These are phyloP conservation scores for Ophiostoma quercus DNA, from an alignment of 2,329 filamentous ascomycete species.

Conservation along the genomic window DNA sequence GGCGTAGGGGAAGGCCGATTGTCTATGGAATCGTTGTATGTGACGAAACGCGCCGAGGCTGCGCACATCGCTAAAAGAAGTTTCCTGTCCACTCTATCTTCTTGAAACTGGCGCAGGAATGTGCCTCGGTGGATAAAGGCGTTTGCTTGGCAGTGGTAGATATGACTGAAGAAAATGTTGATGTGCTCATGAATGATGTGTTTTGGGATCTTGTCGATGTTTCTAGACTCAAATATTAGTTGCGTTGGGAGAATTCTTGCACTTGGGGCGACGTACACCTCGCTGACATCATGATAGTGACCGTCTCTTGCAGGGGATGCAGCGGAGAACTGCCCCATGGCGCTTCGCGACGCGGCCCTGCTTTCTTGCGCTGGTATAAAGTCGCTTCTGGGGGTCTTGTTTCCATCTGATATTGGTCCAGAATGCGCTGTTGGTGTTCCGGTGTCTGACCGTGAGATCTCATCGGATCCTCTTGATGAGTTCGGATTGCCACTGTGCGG, in stretches of 20 bases:
- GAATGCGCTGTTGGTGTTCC: neutral
- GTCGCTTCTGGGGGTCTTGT: neutral
- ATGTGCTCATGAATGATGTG: neutral
- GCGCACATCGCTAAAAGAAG: neutral
- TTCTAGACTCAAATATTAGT: neutral
- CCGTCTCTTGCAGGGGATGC: neutral
- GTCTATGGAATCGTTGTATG: neutral
- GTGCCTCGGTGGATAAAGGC: neutral
- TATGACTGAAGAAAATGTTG: neutral
- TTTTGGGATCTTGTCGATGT: neutral
- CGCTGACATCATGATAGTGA: neutral
- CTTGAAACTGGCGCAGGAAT: neutral
- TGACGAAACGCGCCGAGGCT: neutral
- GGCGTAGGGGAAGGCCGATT: neutral
- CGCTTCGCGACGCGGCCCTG: neutral
- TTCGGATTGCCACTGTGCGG: neutral
- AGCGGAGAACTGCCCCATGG: neutral
- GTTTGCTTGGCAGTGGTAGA: neutral
- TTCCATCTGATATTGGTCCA: neutral
- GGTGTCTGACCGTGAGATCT: neutral
- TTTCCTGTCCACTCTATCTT: neutral
- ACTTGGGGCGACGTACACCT: neutral
- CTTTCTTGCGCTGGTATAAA: neutral
- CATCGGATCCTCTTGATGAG: neutral
- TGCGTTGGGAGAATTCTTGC: neutral